Conservation (phyloP, 495 filamentous ascomycete species). For the Tuber calosporum region DNA sequence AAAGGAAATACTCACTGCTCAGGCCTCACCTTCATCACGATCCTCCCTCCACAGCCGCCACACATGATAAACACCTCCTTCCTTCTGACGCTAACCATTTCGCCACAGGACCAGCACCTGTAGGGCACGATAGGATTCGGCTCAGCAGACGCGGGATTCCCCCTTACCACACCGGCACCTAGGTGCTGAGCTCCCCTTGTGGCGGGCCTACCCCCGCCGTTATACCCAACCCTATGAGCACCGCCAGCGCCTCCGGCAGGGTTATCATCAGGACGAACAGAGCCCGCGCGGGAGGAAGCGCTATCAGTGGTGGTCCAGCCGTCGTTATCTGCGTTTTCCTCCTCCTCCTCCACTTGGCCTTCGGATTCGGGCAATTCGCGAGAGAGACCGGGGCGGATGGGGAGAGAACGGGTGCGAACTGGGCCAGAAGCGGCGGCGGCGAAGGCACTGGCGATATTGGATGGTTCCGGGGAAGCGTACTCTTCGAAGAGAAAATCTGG, state of each 20-base stretch:
- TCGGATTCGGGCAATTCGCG: slow-evolving; percentile 19
- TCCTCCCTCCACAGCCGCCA: background rate
- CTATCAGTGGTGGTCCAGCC: background rate
- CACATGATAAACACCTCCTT: background rate
- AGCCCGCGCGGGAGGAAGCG: background rate
- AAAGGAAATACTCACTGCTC: background rate
- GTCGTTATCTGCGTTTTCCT: background rate
- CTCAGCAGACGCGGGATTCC: background rate
- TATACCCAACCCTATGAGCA: slow-evolving; percentile 2
- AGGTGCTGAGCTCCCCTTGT: background rate
- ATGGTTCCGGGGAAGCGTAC: background rate
- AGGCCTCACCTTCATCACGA: background rate
- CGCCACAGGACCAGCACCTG: background rate
- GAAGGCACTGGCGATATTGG: background rate
- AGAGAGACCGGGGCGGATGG: background rate
- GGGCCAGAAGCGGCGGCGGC: background rate
- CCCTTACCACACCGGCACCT: background rate
- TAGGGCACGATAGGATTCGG: background rate
- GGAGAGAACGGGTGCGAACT: background rate
- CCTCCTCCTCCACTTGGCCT: slow-evolving; percentile 15
- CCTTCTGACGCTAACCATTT: background rate
- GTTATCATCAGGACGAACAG: background rate
- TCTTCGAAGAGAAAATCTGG: background rate
- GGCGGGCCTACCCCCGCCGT: background rate
- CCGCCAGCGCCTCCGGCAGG: background rate